Conservation (phyloP, 305 asterid genomes). For the Fraxinus angustifolia region DNA sequence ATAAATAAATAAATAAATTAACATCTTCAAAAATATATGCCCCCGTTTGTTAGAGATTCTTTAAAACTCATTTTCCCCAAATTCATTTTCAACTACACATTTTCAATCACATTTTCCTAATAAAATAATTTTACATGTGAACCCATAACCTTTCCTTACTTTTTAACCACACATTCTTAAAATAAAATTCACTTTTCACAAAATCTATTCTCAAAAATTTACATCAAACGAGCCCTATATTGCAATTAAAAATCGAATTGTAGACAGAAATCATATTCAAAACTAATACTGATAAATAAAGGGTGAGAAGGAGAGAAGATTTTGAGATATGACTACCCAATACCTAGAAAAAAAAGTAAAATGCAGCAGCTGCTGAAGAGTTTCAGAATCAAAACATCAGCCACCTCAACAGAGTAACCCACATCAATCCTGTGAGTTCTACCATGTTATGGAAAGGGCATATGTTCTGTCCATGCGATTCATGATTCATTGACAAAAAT, state of each 20-base stretch:
- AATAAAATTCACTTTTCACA: neutral
- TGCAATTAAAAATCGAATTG: neutral
- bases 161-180: neutral
- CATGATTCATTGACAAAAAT: neutral
- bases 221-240: neutral
- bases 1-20: neutral
- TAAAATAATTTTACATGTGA: neutral
- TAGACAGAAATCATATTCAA: neutral
- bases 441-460: neutral
- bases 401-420: neutral
- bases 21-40: neutral
- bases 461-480: constrained; percentile 3
- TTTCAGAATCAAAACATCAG: neutral
- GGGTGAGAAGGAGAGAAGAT: neutral
- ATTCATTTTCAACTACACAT: neutral
- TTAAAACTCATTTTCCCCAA: neutral
- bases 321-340: neutral
- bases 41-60: neutral
- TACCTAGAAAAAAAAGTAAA: neutral
- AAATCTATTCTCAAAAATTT: neutral
- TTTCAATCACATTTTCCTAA: neutral
- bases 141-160: neutral
- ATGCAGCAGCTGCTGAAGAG: neutral
- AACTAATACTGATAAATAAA: neutral
- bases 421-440: neutral